These are phyloP conservation scores for Rugonectria rugulosa DNA, from an alignment of 2,329 filamentous ascomycete genomes.

Conservation along the genomic window DNA sequence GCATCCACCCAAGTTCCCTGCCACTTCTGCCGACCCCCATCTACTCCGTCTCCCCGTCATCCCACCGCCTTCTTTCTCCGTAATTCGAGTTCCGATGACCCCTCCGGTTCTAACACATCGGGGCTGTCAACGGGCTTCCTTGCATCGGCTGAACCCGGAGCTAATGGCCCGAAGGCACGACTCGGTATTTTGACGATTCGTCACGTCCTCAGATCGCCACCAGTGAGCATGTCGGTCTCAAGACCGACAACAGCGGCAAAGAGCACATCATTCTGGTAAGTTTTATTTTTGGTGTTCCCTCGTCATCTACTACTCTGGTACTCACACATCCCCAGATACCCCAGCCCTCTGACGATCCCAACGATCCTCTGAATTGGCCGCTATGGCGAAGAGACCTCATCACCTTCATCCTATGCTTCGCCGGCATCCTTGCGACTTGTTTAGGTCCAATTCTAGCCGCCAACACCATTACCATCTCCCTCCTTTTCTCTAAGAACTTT, in stretches of 20 bases:
- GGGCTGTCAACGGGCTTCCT: neutral
- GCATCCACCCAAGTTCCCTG: conserved; percentile 28
- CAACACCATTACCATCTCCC: conserved; percentile 80
- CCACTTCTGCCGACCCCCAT: neutral
- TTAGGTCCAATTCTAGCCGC: conserved; percentile 88
- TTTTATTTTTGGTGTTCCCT: neutral
- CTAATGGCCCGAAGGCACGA: conserved; percentile 57
- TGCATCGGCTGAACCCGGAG: neutral
- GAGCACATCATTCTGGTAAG: conserved; percentile 77
- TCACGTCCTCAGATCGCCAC: conserved; percentile 53
- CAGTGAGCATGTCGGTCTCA: conserved; percentile 61
- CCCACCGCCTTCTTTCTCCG: conserved; percentile 1
- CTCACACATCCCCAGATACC: conserved; percentile 58
- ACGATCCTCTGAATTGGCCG: conserved; percentile 88
- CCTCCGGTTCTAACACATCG: conserved; percentile 4
- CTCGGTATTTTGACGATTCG: conserved; percentile 69
- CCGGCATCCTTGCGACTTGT: conserved; percentile 83
- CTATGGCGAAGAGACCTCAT: conserved; percentile 86
- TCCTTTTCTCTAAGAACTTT: conserved; percentile 71
- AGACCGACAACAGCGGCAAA: conserved; percentile 74
- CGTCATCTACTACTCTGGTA: too few species aligned
- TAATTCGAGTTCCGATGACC: neutral
- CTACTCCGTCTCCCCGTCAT: conserved; percentile 7
- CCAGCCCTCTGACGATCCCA: conserved; percentile 89
- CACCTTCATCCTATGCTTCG: conserved; percentile 78